phyloP scores from a whole-genome alignment of 768 basidiomycete species.

The Naematelia aurantialba region DNA sequence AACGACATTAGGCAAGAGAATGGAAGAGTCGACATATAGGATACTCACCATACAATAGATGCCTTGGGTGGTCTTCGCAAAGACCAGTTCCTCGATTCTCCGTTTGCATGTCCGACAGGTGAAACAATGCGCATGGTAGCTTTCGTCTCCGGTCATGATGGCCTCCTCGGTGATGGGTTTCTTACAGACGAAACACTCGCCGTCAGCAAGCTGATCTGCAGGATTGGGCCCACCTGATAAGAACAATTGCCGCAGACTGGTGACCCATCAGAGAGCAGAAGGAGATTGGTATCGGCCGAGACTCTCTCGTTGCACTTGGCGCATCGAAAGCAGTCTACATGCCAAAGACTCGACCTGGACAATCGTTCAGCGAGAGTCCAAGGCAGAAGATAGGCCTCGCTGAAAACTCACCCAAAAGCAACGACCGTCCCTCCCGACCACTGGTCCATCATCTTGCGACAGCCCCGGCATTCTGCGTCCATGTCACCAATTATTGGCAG shows the following conservation, averaged over 20 bases:
- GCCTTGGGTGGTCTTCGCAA: slow-evolving; percentile 95
- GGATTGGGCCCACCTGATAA: slow-evolving; percentile 38
- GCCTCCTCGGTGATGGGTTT: slow-evolving; percentile 96
- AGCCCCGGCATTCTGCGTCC: slow-evolving; percentile 48
- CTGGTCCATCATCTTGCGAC: slow-evolving; percentile 47
- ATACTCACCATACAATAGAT: slow-evolving; percentile 71
- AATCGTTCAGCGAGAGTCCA: background rate
- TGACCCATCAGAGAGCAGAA: slow-evolving; percentile 93
- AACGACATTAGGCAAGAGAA: background rate
- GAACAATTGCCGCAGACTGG: slow-evolving; percentile 61
- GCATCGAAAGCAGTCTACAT: slow-evolving; percentile 71
- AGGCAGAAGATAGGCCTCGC: background rate
- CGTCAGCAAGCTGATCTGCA: slow-evolving; percentile 1
- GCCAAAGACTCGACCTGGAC: slow-evolving; percentile 83
- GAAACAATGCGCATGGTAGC: slow-evolving; percentile 98
- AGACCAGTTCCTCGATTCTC: slow-evolving; percentile 95
- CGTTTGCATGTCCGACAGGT: slow-evolving; percentile 93
- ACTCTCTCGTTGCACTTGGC: slow-evolving; percentile 91
- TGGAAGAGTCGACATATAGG: background rate
- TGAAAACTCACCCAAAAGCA: slow-evolving; percentile 76
- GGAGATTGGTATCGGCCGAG: slow-evolving; percentile 91
- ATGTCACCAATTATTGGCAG: slow-evolving; percentile 30
- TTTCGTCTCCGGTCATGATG: slow-evolving; percentile 97
- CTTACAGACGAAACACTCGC: slow-evolving; percentile 87
- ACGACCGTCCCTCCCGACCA: slow-evolving; percentile 64